Evolutionary conservation across 306 rosid species (phyloP).

Genomic region (Gastrolobium villosum): DNA sequence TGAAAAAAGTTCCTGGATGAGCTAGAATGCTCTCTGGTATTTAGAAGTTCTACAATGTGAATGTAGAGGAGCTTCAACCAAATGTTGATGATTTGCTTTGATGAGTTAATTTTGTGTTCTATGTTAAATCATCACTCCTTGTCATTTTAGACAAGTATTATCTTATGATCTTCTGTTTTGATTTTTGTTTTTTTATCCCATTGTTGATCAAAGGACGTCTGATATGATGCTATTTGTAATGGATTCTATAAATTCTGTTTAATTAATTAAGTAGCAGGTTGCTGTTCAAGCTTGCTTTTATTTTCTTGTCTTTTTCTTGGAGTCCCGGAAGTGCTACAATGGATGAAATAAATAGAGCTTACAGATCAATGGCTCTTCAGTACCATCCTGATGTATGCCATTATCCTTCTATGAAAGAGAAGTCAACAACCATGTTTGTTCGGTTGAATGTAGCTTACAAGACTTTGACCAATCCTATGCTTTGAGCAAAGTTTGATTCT

Average conservation of each 20-base stretch:
- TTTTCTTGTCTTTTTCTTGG: slow-evolving; percentile 24
- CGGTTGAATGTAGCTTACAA: slow-evolving; percentile 65
- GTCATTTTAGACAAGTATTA: slow-evolving; percentile 49
- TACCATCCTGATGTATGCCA: slow-evolving; percentile 79
- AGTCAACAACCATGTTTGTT: slow-evolving; percentile 62
- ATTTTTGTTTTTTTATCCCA: background rate
- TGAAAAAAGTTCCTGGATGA: slow-evolving; percentile 64
- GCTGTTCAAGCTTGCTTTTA: too few species aligned
- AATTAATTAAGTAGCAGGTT: slow-evolving; percentile 43
- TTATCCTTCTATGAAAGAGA: slow-evolving; percentile 57
- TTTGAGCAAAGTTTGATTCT: slow-evolving; percentile 61
- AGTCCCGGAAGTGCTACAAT: slow-evolving; percentile 54
- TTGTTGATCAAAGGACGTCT: slow-evolving; percentile 55
- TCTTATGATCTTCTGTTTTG: slow-evolving; percentile 25
- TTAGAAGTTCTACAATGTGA: slow-evolving; percentile 92
- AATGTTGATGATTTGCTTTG: slow-evolving; percentile 89
- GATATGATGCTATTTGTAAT: slow-evolving; percentile 56
- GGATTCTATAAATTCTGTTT: slow-evolving; percentile 47
- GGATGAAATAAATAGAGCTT: slow-evolving; percentile 74
- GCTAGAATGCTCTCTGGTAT: slow-evolving; percentile 88
- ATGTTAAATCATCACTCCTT: slow-evolving; percentile 51
- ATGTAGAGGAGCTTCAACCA: slow-evolving; percentile 88
- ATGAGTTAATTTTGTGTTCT: slow-evolving; percentile 58
- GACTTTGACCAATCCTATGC: slow-evolving; percentile 69
- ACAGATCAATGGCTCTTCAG: slow-evolving; percentile 73